Evolutionary conservation across 345 rosid species (phyloP), one percentile per base, ranked within the genome.

Genomic region (Raphanus sativus): DNA sequence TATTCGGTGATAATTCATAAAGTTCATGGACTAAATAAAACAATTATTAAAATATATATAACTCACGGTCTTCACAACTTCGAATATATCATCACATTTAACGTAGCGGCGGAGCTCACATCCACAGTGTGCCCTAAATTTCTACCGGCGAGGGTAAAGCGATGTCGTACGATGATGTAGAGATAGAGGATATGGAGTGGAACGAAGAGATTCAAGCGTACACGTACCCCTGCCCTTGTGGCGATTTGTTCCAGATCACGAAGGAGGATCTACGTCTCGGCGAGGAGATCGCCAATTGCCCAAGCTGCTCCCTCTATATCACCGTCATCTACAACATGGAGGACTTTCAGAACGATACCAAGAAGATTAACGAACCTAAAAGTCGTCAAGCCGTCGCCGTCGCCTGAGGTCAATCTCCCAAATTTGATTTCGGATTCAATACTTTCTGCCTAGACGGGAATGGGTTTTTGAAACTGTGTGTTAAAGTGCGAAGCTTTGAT

Each of bases 131-230:
- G 54, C 71, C 78, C 82, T 79, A 62, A 63, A 45, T 79, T 74
- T 54, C 54, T 1, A 6, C 61, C 78, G 54, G 30, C 55, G 45
- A 16, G 5, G 52, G 56, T 16, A 15, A 73, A 12, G 59, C 71
- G 77, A 94, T 92, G 98, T 94, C 98, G 42, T 94, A 92, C 89
- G 98, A 94, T 84, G 98, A 94, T 52, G 97, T 94, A 16, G 98
- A 92, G 89, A 94, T 94, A 71, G 98, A 94, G 50, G 98, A 94
- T 63, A 90, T 94, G 98, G 91, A 90, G 77, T 92, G 98, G 98
- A 92, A 79, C 80, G 91, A 88, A 68, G 92, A 90, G 86, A 69
- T 92, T 13, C 82, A 86, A 70, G 87, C 90, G 28, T 92, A 83
- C 80, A 94, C 97, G 24, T 92, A 90, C 69, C 98, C 98, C 1